Conservation (phyloP, 208 protist genomes). For the Acanthamoeba divionensis region DNA sequence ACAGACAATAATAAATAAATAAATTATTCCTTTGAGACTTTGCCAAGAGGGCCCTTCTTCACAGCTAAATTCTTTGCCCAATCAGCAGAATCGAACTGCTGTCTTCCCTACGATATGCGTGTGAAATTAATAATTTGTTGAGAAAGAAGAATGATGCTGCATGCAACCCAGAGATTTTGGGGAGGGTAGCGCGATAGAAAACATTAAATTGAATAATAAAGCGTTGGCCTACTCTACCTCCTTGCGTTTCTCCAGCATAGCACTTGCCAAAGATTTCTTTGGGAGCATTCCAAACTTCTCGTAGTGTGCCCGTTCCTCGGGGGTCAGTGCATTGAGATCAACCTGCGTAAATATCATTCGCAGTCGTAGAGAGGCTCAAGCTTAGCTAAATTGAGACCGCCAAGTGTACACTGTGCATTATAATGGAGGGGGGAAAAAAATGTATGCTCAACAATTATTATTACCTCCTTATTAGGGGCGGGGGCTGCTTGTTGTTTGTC, state of each 20-base stretch:
- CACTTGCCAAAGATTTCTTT: slow-evolving; percentile 31
- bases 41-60: slow-evolving; percentile 44
- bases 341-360: neutral
- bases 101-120: neutral
- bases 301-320: slow-evolving; percentile 38
- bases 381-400: no score
- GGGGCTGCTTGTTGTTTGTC: no score
- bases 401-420: no score
- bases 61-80: slow-evolving; percentile 27
- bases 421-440: no score
- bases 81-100: slow-evolving; percentile 44
- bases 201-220: neutral
- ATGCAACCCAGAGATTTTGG: neutral
- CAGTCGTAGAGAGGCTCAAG: no score
- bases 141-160: neutral
- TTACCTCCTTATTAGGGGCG: no score
- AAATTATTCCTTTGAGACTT: slow-evolving; percentile 18
- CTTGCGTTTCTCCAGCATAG: slow-evolving; percentile 34
- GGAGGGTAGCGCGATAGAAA: neutral
- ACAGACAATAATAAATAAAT: no score
- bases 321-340: neutral
- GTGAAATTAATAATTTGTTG: neutral
- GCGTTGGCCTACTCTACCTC: neutral
- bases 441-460: no score
- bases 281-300: slow-evolving; percentile 46